These are phyloP conservation scores for Ambrosia hybrid DNA, from an alignment of 140 eudicot species.

Conservation along the genomic window DNA sequence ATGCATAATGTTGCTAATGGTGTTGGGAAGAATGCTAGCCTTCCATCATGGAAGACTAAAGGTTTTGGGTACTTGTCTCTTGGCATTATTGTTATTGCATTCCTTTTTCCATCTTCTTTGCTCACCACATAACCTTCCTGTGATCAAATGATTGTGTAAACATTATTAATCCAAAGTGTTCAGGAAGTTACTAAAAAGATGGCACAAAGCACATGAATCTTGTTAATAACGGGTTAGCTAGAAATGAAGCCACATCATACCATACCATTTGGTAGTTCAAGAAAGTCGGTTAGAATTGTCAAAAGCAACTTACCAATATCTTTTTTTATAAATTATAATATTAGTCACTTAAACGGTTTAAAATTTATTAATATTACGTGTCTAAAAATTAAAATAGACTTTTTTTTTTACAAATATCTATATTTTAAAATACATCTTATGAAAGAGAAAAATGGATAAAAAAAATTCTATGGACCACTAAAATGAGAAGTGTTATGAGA, in stretches of 20 bases:
- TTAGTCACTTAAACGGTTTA: too few species aligned
- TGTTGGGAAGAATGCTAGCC: slow-evolving; percentile 86
- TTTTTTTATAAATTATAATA: slow-evolving; percentile 2
- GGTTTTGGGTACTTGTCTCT: slow-evolving; percentile 80
- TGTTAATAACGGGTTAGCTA: background rate
- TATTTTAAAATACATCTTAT: too few species aligned
- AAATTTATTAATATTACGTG: background rate
- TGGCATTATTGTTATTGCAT: slow-evolving; percentile 49
- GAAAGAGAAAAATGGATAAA: background rate
- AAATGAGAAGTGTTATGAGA: background rate
- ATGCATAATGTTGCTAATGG: slow-evolving; percentile 63
- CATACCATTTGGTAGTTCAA: slow-evolving; percentile 1
- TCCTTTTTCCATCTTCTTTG: slow-evolving; percentile 56
- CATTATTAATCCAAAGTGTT: background rate
- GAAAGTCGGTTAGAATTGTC: slow-evolving; percentile 9
- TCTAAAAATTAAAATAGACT: background rate
- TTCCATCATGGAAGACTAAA: slow-evolving; percentile 82
- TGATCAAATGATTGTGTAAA: slow-evolving; percentile 22
- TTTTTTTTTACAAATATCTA: too few species aligned
- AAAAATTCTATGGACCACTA: background rate
- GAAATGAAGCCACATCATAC: slow-evolving; percentile 7
- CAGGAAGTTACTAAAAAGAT: background rate
- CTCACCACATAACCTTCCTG: slow-evolving; percentile 83
- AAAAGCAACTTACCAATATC: background rate
- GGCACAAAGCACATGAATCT: background rate